Evolutionary conservation across 495 filamentous ascomycete genomes (phyloP).

Genomic region (Sporormia fimetaria): DNA sequence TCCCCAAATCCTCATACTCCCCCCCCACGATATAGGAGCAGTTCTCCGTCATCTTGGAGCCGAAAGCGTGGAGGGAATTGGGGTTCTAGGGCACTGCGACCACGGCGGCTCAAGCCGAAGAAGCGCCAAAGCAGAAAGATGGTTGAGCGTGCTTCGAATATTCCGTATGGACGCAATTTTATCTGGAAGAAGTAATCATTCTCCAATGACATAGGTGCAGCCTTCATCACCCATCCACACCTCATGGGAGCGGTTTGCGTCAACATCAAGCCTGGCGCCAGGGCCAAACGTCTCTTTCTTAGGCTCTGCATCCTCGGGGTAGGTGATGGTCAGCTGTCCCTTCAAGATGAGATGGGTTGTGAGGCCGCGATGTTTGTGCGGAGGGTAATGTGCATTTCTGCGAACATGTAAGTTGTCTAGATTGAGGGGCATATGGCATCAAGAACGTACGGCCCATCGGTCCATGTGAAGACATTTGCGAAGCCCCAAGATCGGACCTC

Average conservation of each 20-base stretch:
- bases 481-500: conserved; percentile 71
- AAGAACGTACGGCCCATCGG: conserved; percentile 54
- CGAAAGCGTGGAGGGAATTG: too few relatives aligned
- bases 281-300: conserved; percentile 56
- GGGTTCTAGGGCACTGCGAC: too few relatives aligned
- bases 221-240: conserved; percentile 71
- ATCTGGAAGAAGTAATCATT: too few relatives aligned
- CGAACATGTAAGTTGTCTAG: conserved; percentile 1
- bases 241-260: conserved; percentile 59
- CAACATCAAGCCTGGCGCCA: conserved; percentile 66
- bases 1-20: too few relatives aligned
- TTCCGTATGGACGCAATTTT: too few relatives aligned
- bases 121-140: not conserved
- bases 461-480: conserved; percentile 66
- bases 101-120: too few relatives aligned
- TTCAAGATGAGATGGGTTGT: conserved; percentile 70
- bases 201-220: conserved; percentile 80
- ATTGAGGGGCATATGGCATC: not conserved
- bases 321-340: conserved; percentile 60
- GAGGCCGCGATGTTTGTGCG: conserved; percentile 56
- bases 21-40: too few relatives aligned
- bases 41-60: too few relatives aligned
- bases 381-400: conserved; percentile 61
- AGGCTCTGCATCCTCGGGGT: conserved; percentile 51
- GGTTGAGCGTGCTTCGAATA: not conserved